phyloP scores from a whole-genome alignment of 805 yeast species.

The Wickerhamomyces sydowiorum region DNA sequence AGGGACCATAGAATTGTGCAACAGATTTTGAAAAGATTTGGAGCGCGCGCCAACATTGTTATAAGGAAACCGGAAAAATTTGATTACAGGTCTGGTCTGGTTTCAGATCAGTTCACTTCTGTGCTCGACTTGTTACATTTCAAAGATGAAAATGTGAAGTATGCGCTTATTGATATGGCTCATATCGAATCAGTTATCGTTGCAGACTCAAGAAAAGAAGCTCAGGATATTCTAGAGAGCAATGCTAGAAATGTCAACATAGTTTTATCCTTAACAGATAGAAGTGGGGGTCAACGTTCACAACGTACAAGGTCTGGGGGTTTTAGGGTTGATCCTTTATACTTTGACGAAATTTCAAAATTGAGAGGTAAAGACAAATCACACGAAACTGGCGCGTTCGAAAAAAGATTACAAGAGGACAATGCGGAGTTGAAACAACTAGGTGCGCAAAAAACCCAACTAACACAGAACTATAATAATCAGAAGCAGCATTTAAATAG shows the following conservation, averaged over 20 bases:
- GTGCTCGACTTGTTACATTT: conserved; percentile 58
- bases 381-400: conserved; percentile 13
- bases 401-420: conserved; percentile 13
- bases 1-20: conserved; percentile 49
- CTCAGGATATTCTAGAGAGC: conserved; percentile 36
- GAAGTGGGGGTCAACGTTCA: conserved; percentile 39
- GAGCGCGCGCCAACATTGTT: conserved; percentile 35
- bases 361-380: conserved; percentile 3
- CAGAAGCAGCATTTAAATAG: conserved; percentile 13
- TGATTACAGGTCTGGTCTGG: conserved; percentile 41
- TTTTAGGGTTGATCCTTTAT: conserved; percentile 48
- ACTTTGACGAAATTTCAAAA: conserved; percentile 26
- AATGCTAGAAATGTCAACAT: conserved; percentile 34
- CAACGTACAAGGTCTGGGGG: conserved; percentile 35
- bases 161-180: conserved; percentile 57
- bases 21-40: conserved; percentile 25
- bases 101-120: conserved; percentile 36
- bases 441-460: conserved; percentile 4
- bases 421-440: conserved; percentile 9
- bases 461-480: conserved; percentile 10
- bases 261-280: conserved; percentile 37
- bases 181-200: conserved; percentile 56
- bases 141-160: conserved; percentile 47
- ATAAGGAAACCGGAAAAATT: conserved; percentile 54
- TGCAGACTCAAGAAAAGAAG: conserved; percentile 44